Base-by-base conservation (phyloP, 768 basidiomycete species). In the Leccinum variicolor region DNA sequence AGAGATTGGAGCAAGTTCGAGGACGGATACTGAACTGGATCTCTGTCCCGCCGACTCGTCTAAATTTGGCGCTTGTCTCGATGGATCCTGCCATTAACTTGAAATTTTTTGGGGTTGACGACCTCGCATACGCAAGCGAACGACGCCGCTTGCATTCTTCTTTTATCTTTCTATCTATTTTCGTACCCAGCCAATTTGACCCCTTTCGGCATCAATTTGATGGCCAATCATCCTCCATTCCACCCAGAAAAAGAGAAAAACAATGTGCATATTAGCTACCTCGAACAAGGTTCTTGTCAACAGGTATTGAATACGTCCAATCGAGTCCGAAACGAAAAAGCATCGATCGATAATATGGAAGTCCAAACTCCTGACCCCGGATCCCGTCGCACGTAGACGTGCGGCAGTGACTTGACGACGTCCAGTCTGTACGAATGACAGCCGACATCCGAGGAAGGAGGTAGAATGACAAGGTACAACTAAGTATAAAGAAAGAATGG, bases 401-500 rank as follows among this genome's bases (percentile, higher is more conserved):
- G 4, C 36, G 36, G 36, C 36, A 36, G 17, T 39, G 36, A 39
- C 36, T 4, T 39, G 36, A 39, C 36, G 3, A 8, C 36, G 15
- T 4, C 15, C 34, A 36, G 34, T 36, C 34, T 15, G 14, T 15
- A 15, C 34, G 15, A 36, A 36, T 36, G 15, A 7, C n/a, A 39
- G 1, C 39, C 39, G 39, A 15, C 19, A 43, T 29, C 10, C 23
- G 43, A 23, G 46, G 36, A 26, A 21, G 50, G 31, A 50, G 33
- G 34, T 41, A 47, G 53, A 23, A 47, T 39, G 59, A 57, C 51
- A 58, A 49, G 57, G 26, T 65, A 68, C 68, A 52, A 57, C 54
- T 60, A 65, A 56, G 57, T 54, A 66, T 59, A 63, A 60, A 23
- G 19, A 48, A 66, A 25, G 28, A 45, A 45, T 50, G 25, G 29